A percentile compares a stretch with the other conserved stretches of the same genome.
phyloP scores from a whole-genome alignment of 2,329 filamentous ascomycete genomes.

The Kalmusia sp. region DNA sequence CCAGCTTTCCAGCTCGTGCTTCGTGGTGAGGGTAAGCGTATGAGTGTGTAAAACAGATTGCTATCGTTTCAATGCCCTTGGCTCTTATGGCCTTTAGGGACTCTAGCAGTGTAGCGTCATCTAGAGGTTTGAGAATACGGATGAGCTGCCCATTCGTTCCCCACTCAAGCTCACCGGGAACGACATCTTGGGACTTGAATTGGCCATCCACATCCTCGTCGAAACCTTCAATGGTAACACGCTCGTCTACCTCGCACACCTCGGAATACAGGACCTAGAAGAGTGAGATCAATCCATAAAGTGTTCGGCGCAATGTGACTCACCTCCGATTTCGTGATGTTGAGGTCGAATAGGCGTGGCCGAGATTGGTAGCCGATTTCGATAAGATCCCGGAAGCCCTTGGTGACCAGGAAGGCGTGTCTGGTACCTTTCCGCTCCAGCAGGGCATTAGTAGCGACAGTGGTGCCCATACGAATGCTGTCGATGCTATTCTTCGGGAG shows the following conservation, averaged over 20 bases:
- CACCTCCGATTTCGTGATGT: conserved; percentile 25
- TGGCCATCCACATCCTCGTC: conserved; percentile 18
- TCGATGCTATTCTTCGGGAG: conserved; percentile 28
- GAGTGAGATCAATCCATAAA: not conserved
- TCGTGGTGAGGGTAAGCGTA: conserved; percentile 45
- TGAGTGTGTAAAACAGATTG: conserved; percentile 9
- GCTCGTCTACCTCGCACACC: conserved; percentile 30
- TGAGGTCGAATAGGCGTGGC: conserved; percentile 33
- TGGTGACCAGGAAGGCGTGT: conserved; percentile 26
- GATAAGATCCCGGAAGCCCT: conserved; percentile 28
- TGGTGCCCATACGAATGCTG: conserved; percentile 29
- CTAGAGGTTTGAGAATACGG: conserved; percentile 7
- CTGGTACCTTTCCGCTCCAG: conserved; percentile 23
- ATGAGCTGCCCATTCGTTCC: conserved; percentile 23
- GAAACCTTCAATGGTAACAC: conserved; percentile 30
- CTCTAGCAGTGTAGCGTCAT: not conserved
- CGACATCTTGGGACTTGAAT: not conserved
- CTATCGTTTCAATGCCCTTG: not conserved
- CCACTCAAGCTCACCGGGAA: not conserved
- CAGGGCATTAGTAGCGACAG: conserved; percentile 33
- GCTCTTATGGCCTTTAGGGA: not conserved
- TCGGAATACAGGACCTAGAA: conserved; percentile 19
- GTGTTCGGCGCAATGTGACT: not conserved
- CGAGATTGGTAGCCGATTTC: conserved; percentile 33
- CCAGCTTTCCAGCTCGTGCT: conserved; percentile 29